Evolutionary conservation across 495 filamentous ascomycete genomes (phyloP), one percentile per base, ranked within the genome.

Genomic region (Penicillium coffeae): DNA sequence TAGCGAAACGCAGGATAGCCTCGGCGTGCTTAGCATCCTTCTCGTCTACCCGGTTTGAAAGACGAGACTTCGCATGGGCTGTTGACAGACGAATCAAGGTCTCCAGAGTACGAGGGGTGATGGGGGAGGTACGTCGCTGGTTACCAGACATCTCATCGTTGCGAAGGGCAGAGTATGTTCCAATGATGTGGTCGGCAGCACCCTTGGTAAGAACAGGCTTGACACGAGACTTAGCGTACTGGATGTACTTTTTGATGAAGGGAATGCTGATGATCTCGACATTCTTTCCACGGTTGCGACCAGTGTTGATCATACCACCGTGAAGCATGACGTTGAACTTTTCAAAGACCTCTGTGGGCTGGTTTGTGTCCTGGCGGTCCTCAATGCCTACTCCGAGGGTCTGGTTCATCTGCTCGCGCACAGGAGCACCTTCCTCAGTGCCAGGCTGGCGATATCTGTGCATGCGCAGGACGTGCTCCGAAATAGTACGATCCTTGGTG

Each of bases 201-300:
- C 89, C 90, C 62, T 92, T 91, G 13, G 94, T 96, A 47, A 99
- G 71, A 19, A 94, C 75, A 3, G 93, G 93, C 81, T 90, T 92
- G 58, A 96, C 79, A 63, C 93, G 75, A 21, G 83, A 85, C 70
- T 97, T 97, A 55, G 94, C 91, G 66, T 99, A 99, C 64, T 99
- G 93, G 50, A 99, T 90, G 66, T 96, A 99, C 70, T 99, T 99
- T 76, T 97, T 97, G 70, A 99, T 90, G 73, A 99, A 99, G 1
- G 92, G 90, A 48, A 99, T 96, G 69, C 88, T 93, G 47, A 97
- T 75, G n/a, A 99, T 89, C 64, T 96, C 90, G 30, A 85, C 78
- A 50, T 86, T 84, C 68, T 89, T 87, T 59, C 79, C 80, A 36
- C 72, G 73, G 15, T 86, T 86, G 20, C 90, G 85, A 21, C 79